Evolutionary conservation across 2,329 filamentous ascomycete species (phyloP).

Genomic region (Fusarium sublunatum): DNA sequence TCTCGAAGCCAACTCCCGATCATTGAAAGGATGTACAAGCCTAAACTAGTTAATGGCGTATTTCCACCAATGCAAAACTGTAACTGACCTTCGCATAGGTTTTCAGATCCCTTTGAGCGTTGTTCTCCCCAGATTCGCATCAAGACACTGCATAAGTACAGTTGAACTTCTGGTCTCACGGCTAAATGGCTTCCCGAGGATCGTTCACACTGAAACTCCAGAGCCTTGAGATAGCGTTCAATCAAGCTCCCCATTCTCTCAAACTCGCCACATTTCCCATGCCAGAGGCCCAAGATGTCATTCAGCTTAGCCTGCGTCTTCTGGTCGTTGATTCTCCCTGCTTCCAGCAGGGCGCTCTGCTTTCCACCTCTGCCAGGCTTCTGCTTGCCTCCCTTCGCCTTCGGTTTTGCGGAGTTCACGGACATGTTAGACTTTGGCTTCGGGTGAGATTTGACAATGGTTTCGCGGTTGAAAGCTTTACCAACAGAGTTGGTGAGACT

Average conservation of each 20-base stretch:
- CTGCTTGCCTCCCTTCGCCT: slow-evolving; percentile 20
- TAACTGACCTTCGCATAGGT: slow-evolving; percentile 4
- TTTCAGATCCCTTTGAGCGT: background rate
- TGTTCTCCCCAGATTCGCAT: slow-evolving; percentile 4
- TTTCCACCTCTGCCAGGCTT: slow-evolving; percentile 50
- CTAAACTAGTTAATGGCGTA: slow-evolving; percentile 14
- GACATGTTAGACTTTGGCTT: background rate
- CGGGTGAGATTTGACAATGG: slow-evolving; percentile 56
- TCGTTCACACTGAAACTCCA: slow-evolving; percentile 56
- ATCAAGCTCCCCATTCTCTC: slow-evolving; percentile 57
- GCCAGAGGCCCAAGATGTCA: slow-evolving; percentile 57
- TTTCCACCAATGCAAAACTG: no score
- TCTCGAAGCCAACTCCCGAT: slow-evolving; percentile 40
- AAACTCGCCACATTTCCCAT: slow-evolving; percentile 57
- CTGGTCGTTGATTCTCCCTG: slow-evolving; percentile 51
- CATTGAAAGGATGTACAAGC: slow-evolving; percentile 41
- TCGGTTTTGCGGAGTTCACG: background rate
- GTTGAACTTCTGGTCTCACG: slow-evolving; percentile 3
- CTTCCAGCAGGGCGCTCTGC: slow-evolving; percentile 52
- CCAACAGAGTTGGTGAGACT: slow-evolving; percentile 74
- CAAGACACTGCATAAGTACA: slow-evolving; percentile 12
- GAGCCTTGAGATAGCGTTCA: slow-evolving; percentile 60
- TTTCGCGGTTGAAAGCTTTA: slow-evolving; percentile 72
- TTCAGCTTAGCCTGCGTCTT: slow-evolving; percentile 47
- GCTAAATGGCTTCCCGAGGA: slow-evolving; percentile 1